Conservation (phyloP, 2,329 filamentous ascomycete genomes). For the Sphaerulina musiva region DNA sequence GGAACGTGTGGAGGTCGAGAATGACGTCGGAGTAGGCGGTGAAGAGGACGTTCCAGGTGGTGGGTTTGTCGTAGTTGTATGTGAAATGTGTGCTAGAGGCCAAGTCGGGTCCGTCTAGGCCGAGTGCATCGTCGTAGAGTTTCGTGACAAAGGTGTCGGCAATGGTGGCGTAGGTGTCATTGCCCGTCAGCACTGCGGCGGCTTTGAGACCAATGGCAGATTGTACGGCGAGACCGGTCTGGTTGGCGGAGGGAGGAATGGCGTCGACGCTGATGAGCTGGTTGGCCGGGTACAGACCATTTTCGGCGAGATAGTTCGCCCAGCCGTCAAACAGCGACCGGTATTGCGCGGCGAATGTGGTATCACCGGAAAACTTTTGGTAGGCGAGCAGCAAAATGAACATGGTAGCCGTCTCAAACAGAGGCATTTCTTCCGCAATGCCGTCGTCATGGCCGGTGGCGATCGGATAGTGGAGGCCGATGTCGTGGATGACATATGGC, state of each 20-base stretch:
- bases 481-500: slow-evolving; percentile 24
- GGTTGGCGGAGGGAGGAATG: slow-evolving; percentile 47
- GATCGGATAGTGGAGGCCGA: slow-evolving; percentile 24
- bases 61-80: slow-evolving; percentile 40
- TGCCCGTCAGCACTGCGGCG: slow-evolving; percentile 40
- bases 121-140: not conserved
- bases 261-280: slow-evolving; percentile 54
- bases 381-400: slow-evolving; percentile 52
- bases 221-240: slow-evolving; percentile 35
- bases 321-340: slow-evolving; percentile 13
- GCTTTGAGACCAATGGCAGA: slow-evolving; percentile 33
- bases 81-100: slow-evolving; percentile 36
- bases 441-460: slow-evolving; percentile 28
- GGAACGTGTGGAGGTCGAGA: slow-evolving; percentile 35
- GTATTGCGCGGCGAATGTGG: slow-evolving; percentile 42
- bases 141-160: slow-evolving; percentile 15
- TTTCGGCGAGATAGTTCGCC: not conserved
- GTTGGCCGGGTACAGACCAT: slow-evolving; percentile 38
- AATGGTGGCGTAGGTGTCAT: slow-evolving; percentile 39
- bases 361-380: slow-evolving; percentile 49
- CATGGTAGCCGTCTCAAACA: slow-evolving; percentile 46
- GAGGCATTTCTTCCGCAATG: slow-evolving; percentile 46
- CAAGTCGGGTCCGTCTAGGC: not conserved
- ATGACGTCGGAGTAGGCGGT: slow-evolving; percentile 47
- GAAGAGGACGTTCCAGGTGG: slow-evolving; percentile 42